These are phyloP conservation scores for Lachancea quebecensis DNA, from an alignment of 805 yeast genomes.

Conservation along the genomic window DNA sequence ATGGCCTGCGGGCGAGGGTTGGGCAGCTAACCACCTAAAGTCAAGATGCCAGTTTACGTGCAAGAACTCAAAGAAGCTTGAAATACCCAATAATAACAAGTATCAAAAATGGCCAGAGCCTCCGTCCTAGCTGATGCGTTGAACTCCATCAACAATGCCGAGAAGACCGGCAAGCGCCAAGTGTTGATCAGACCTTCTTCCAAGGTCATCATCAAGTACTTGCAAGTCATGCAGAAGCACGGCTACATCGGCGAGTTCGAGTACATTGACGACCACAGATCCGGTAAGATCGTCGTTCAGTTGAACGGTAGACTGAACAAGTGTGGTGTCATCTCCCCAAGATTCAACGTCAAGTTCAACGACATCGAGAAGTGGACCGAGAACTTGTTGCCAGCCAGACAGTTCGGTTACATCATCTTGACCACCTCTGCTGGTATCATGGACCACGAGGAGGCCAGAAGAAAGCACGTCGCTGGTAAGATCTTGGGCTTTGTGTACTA, in stretches of 20 bases:
- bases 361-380: conserved; percentile 98
- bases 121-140: conserved; percentile 98
- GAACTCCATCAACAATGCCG: conserved; percentile 97
- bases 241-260: conserved; percentile 99
- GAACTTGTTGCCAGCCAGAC: conserved; percentile 98
- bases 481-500: conserved; percentile 97
- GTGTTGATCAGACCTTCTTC: conserved; percentile 97
- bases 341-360: conserved; percentile 92
- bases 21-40: too few species aligned
- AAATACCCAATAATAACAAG: too few species aligned
- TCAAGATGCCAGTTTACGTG: too few species aligned
- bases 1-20: too few species aligned
- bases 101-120: conserved; percentile 76
- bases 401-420: conserved; percentile 94
- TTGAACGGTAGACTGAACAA: conserved; percentile 97
- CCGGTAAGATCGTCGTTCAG: conserved; percentile 94
- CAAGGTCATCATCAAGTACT: conserved; percentile 95
- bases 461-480: conserved; percentile 99
- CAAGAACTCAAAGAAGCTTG: too few species aligned
- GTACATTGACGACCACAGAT: conserved; percentile 98
- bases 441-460: conserved; percentile 99
- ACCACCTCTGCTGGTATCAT: conserved; percentile 99
- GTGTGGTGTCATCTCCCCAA: conserved; percentile 98
- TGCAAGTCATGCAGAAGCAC: conserved; percentile 95
- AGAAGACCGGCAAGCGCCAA: conserved; percentile 98